A percentile compares a stretch with the other conserved stretches of the same genome.
Evolutionary conservation across 805 yeast species (phyloP).

Genomic region (Cyberlindnera mycetangii): DNA sequence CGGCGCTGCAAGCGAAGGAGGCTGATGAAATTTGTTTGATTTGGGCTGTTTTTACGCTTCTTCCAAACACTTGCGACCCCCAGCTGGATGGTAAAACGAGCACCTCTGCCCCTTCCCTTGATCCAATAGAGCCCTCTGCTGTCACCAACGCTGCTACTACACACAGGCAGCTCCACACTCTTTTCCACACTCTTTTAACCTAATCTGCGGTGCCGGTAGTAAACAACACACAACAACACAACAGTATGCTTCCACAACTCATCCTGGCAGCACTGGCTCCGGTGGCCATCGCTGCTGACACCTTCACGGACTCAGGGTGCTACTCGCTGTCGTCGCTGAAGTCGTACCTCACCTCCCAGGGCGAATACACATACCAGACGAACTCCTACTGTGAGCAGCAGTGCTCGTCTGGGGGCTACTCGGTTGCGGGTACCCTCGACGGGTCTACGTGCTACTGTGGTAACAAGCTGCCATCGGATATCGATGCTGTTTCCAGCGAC

Average conservation of each 20-base stretch:
- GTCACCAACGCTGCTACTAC: too few relatives aligned
- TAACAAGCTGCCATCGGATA: conserved; percentile 36
- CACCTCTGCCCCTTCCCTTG: too few relatives aligned
- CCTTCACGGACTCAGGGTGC: conserved; percentile 32
- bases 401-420: conserved; percentile 45
- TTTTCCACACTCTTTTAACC: background rate
- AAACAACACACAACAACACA: background rate
- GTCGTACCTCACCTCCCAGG: conserved; percentile 34
- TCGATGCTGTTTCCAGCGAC: conserved; percentile 26
- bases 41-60: background rate
- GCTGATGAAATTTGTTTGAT: conserved; percentile 9
- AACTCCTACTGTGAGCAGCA: conserved; percentile 50
- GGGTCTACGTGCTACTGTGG: conserved; percentile 73
- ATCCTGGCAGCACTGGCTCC: conserved; percentile 3
- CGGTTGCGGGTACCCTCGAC: conserved; percentile 47
- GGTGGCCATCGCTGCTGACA: conserved; percentile 1
- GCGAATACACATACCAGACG: conserved; percentile 56
- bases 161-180: too few relatives aligned
- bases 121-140: too few relatives aligned
- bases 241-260: conserved; percentile 6
- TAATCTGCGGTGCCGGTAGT: background rate
- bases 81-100: too few relatives aligned
- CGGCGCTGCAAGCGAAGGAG: conserved; percentile 14
- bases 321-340: conserved; percentile 29
- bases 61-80: too few relatives aligned